Evolutionary conservation across 805 yeast species (phyloP), one percentile per base, ranked within the genome.

Genomic region (Lachancea waltii): DNA sequence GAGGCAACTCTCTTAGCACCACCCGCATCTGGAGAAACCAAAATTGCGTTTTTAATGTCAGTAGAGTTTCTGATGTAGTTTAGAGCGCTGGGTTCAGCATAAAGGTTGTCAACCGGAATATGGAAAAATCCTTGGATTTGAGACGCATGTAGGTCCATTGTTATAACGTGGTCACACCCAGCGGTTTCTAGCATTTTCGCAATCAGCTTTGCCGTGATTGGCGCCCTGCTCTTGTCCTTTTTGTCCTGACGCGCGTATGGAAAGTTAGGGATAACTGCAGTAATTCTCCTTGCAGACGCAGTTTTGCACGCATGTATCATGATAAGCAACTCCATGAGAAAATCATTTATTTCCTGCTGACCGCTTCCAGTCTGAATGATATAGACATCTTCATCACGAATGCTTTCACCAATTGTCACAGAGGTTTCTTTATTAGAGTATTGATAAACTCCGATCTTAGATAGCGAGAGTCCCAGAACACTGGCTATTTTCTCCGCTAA

Each of bases 1-100:
- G 82, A 79, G 7, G 92, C 92, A n/a, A 85, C 92, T 64, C 94
- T 73, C 57, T 84, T 84, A 41, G 92, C 92, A 46, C 94, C 94
- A 58, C 94, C 94, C 6, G 92, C 94, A 64, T 84, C 94, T 5
- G 94, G 94, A 1, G 92, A 84, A 13, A 84, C 77, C 38, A 84
- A 76, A 38, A 83, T 82, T n/a, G 85, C 75, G 33, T 81, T 73
- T 29, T 73, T 62, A 46, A 65, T 70, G 48, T 72, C 71, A 35
- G 77, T 65, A 38, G 73, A 69, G 47, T 80, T 89, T 43, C 70
- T 73, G 34, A 84, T 82, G 54, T 82, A 83, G 53, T 83, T 69
- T 28, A 84, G 79, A 23, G 82, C 89, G 48, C 79, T 72, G 38
- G 92, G 92, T 62, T 84, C 94, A 16, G 90, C 90, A 53, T 84